Evolutionary conservation across 768 basidiomycete genomes (phyloP).

Genomic region (Filobasidium floriforme): DNA sequence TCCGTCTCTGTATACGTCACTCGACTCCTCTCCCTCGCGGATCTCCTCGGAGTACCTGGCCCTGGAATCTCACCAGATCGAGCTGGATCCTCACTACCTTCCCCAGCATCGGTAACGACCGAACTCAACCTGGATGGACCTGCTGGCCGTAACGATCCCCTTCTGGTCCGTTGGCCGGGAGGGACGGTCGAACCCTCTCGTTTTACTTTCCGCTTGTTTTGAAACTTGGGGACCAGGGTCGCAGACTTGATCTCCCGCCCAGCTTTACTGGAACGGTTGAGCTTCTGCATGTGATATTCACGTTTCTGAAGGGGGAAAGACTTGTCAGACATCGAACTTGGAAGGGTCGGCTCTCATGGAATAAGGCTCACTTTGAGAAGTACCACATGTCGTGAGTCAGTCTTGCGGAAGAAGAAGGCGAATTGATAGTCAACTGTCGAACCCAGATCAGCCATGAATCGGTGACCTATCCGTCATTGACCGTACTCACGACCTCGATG

Average conservation of each 20-base stretch:
- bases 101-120: not conserved
- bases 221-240: not conserved
- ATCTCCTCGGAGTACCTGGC: not conserved
- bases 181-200: not conserved
- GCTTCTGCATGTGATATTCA: constrained; percentile 15
- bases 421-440: constrained; percentile 82
- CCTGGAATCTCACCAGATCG: not conserved
- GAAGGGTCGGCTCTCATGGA: too few relatives aligned
- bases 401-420: constrained; percentile 78
- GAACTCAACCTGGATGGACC: not conserved
- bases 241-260: constrained; percentile 9
- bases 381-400: constrained; percentile 66
- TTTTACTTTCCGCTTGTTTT: not conserved
- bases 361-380: constrained; percentile 75
- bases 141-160: too few relatives aligned
- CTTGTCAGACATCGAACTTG: too few relatives aligned
- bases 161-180: constrained; percentile 1
- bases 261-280: constrained; percentile 11
- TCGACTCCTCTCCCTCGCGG: not conserved
- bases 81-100: too few relatives aligned
- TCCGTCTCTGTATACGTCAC: not conserved
- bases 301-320: too few relatives aligned
- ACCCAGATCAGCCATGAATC: too few relatives aligned
- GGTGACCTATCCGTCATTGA: too few relatives aligned
- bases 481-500: constrained; percentile 68